phyloP scores from a whole-genome alignment of 148 eudicot species.

The Silene conica region DNA sequence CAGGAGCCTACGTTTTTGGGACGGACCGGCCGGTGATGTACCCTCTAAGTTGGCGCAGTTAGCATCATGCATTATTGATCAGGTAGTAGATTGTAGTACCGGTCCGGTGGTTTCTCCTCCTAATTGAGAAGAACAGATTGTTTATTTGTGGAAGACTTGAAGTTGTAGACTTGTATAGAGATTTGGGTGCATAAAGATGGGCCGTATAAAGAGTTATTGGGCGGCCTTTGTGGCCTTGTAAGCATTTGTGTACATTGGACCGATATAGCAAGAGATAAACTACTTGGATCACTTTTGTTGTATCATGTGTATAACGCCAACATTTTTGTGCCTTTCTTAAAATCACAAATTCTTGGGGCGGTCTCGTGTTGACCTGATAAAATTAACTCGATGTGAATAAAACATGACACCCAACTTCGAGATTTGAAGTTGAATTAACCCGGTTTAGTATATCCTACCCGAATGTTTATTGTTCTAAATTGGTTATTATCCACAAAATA shows the following conservation, averaged over 20 bases:
- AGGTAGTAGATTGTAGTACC: no score
- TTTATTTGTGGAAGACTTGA: no score
- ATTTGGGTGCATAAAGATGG: background rate
- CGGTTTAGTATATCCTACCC: no score
- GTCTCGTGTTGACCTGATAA: no score
- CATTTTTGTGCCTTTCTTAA: no score
- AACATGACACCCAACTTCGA: no score
- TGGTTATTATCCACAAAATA: no score
- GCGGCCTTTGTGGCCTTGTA: background rate
- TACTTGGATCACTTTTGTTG: background rate
- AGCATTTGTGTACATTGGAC: background rate
- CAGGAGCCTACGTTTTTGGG: constrained; percentile 54
- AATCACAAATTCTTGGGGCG: no score
- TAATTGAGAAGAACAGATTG: background rate
- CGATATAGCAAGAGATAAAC: background rate
- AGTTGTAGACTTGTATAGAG: background rate
- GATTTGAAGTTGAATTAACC: no score
- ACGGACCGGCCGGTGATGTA: constrained; percentile 27
- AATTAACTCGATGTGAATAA: no score
- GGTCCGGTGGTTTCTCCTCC: no score
- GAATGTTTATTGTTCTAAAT: no score
- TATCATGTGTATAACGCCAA: background rate
- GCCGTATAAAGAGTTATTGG: background rate
- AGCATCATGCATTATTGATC: background rate
- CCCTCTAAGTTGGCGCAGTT: constrained; percentile 28